Base-by-base conservation (phyloP, 2,329 filamentous ascomycete genomes). In the Microsporum audouinii region DNA sequence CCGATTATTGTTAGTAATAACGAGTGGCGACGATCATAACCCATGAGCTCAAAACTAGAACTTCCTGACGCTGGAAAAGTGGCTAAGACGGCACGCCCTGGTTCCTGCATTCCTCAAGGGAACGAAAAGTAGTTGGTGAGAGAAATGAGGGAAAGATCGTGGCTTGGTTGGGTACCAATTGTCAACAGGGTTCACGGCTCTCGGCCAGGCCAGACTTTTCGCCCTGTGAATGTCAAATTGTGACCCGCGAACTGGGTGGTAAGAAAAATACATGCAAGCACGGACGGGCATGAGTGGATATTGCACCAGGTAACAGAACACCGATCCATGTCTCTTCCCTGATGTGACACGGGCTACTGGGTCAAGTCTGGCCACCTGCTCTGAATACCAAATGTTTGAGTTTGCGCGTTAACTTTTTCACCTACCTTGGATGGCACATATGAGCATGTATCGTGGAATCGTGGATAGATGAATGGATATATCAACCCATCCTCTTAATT, bases 91-190 rank as follows among this genome's bases (percentile, higher is more conserved):
- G 23, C 45, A 51, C 27, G 45, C 10, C 10, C 14, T 55, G 51
- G 51, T 55, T 55, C 51, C 51, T 55, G 51, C 51, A 55, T 55
- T 31, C 51, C 33, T 55, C 31, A n/a, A 43, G n/a, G 39, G 27
- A 6, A n/a, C 33, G 17, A 55, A n/a, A 1, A 55, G 31, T 5
- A 29, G 33, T n/a, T 5, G 10, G 4, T 17, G n/a, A n/a, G 49
- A 36, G 36, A 55, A 55, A 36, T 10, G 14, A 36, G 14, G 51
- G 31, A 31, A 34, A 10, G 33, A 36, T 36, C n/a, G 51, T 55
- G 51, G 51, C 51, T 55, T n/a, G 51, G 51, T 55, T 55, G 51
- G 51, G 51, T 55, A 55, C 36, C 51, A 55, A 23, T 51, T 31
- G 33, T 55, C 10, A 31, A 55, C 51, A 55, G 51, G 51, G 51